Base-by-base conservation (phyloP, 106 monocot species). In the Dendrobium huoshanense region DNA sequence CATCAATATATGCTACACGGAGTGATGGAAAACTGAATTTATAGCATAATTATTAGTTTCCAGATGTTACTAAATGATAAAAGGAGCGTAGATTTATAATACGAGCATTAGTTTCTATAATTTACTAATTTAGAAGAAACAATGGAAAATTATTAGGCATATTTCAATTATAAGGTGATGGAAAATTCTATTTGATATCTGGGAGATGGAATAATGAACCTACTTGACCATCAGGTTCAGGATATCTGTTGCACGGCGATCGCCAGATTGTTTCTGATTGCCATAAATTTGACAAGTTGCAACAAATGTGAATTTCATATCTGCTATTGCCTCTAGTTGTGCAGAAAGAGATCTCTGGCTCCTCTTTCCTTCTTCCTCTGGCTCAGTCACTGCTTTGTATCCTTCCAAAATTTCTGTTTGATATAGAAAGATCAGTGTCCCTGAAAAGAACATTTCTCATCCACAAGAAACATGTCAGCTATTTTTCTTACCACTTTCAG, bases 161-260 rank as follows among this genome's bases (percentile, higher is more conserved):
- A 64, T 24, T 15, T 72, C 15, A 37, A 29, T 40, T 72, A 40
- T 4, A 15, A 72, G 33, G 27, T 16, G 37, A 8, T 20, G 41
- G 0, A 74, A 74, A 11, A 19, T 73, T 73, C 4, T 9, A 73
- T 2, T 41, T 40, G 4, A 75, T 48, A 74, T 48, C 9, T 49
- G 25, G 13, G 48, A 25, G 49, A 48, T 76, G 51, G 45, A 51
- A 85, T 82, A 41, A 41, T 40, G 9, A 55, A 86, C 98, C 54
- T 93, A 99, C 99, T 99, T 93, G 74, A 99, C 95, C 99, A 99
- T 99, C 77, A 99, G 84, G 81, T 99, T 99, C 75, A 99, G 85
- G 79, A 99, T 99, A 74, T 99, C 98, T 45, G 98, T 99, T 51
- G 98, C 98, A 82, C 91, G 89, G 27, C 98, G 98, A 86, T 99